These are phyloP conservation scores for Zygotorulaspora danielsina DNA, from an alignment of 805 yeast species.

Conservation along the genomic window DNA sequence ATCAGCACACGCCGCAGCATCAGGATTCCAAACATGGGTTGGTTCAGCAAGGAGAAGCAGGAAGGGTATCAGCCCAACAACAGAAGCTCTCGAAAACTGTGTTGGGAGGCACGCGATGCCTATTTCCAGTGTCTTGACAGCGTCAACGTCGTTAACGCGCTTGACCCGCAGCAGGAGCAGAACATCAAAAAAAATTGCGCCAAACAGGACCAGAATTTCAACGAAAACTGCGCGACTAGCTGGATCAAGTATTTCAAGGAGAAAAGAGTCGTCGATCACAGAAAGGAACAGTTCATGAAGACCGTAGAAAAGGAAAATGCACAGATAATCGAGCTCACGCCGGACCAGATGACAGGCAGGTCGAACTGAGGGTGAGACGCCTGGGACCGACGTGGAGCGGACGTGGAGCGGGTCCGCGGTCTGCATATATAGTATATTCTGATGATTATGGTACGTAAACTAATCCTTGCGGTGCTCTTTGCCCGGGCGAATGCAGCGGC, in stretches of 20 bases:
- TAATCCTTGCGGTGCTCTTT: too few relatives aligned
- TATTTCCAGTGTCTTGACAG: slow-evolving; percentile 72
- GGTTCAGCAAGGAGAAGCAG: slow-evolving; percentile 12
- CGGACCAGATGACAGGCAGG: slow-evolving; percentile 7
- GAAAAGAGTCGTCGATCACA: slow-evolving; percentile 73
- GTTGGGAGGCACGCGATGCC: slow-evolving; percentile 87
- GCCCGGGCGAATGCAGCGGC: too few relatives aligned
- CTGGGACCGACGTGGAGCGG: too few relatives aligned
- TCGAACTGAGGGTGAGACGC: too few relatives aligned
- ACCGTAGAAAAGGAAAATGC: slow-evolving; percentile 55
- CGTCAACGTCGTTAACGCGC: slow-evolving; percentile 64
- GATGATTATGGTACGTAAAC: too few relatives aligned
- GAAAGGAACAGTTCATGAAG: slow-evolving; percentile 60
- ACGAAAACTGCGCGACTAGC: slow-evolving; percentile 71
- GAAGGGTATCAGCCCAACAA: slow-evolving; percentile 32
- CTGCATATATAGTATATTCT: too few relatives aligned
- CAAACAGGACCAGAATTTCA: slow-evolving; percentile 51
- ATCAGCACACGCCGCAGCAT: too few relatives aligned
- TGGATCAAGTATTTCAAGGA: slow-evolving; percentile 92
- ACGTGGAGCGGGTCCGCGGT: background rate
- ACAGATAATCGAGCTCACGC: slow-evolving; percentile 11
- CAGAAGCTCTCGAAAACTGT: slow-evolving; percentile 63
- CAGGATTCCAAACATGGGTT: slow-evolving; percentile 14
- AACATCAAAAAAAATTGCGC: slow-evolving; percentile 57
- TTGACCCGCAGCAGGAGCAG: slow-evolving; percentile 47